These are phyloP conservation scores for Volvox africanus DNA, from an alignment of 139 green algal species.

Conservation along the genomic window DNA sequence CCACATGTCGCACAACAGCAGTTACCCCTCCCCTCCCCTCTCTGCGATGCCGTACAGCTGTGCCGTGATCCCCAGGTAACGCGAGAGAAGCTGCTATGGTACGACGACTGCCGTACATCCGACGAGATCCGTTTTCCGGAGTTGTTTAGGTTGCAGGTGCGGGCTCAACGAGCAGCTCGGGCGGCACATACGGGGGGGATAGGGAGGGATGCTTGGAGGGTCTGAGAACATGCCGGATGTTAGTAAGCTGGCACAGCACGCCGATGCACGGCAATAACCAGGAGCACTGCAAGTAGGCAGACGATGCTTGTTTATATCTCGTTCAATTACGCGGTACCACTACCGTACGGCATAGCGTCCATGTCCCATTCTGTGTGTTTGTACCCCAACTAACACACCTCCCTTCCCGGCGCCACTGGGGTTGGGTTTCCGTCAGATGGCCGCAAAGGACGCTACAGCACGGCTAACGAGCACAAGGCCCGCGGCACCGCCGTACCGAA, in stretches of 20 bases:
- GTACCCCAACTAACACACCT: neutral
- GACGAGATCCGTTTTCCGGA: constrained; percentile 25
- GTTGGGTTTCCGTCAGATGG: neutral
- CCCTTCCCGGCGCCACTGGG: neutral
- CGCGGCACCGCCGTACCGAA: neutral
- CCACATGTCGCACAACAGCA: too few species aligned
- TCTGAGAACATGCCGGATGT: too few species aligned
- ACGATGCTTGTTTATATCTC: neutral
- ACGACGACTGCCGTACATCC: constrained; percentile 21
- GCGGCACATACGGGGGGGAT: too few species aligned
- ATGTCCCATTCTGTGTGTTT: neutral
- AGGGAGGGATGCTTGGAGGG: too few species aligned
- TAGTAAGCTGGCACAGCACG: too few species aligned
- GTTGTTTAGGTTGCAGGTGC: constrained; percentile 24
- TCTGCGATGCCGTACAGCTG: neutral
- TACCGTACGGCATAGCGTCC: neutral
- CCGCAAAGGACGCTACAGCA: neutral
- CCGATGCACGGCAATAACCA: too few species aligned
- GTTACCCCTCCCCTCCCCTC: too few species aligned
- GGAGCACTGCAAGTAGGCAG: neutral
- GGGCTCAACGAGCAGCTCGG: too few species aligned
- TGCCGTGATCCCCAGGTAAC: constrained; percentile 3
- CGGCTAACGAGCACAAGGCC: neutral
- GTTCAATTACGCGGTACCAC: neutral
- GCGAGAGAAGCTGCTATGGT: constrained; percentile 19